phyloP scores from a whole-genome alignment of 257 asterid species.

The Solanum chaucha region DNA sequence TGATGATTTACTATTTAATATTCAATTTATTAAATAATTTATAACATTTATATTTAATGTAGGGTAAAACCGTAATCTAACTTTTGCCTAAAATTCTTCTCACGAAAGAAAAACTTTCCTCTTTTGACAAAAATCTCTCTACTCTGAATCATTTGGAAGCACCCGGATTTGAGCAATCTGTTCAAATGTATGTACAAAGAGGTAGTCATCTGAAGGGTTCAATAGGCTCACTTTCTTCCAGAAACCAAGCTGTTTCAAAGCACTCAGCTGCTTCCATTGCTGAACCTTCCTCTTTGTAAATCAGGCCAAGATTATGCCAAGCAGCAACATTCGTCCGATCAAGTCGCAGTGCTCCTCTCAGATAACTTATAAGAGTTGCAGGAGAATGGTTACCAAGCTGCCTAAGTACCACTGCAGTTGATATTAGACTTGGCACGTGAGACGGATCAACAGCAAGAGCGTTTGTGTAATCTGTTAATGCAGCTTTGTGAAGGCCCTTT shows the following conservation, averaged over 20 bases:
- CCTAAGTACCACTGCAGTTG: constrained; percentile 47
- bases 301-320: constrained; percentile 13
- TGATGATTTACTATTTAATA: neutral
- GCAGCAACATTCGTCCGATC: constrained; percentile 5
- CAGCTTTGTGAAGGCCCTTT: constrained; percentile 44
- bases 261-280: constrained; percentile 4
- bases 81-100: neutral
- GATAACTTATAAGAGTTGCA: neutral
- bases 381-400: constrained; percentile 19
- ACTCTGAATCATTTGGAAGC: neutral
- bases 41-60: neutral
- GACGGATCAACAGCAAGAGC: constrained; percentile 59
- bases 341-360: constrained; percentile 3
- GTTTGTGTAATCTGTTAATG: constrained; percentile 35
- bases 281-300: constrained; percentile 2
- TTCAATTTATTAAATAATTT: neutral
- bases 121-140: neutral
- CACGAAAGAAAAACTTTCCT: neutral
- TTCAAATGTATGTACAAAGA: neutral
- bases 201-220: constrained; percentile 8
- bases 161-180: neutral
- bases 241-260: constrained; percentile 1
- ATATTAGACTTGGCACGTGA: constrained; percentile 63
- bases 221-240: constrained; percentile 1
- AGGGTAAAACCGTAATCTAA: neutral